A percentile compares a stretch with the other conserved stretches of the same genome.
Conservation (phyloP, 148 eudicot genomes). For the Cornus kousa region DNA sequence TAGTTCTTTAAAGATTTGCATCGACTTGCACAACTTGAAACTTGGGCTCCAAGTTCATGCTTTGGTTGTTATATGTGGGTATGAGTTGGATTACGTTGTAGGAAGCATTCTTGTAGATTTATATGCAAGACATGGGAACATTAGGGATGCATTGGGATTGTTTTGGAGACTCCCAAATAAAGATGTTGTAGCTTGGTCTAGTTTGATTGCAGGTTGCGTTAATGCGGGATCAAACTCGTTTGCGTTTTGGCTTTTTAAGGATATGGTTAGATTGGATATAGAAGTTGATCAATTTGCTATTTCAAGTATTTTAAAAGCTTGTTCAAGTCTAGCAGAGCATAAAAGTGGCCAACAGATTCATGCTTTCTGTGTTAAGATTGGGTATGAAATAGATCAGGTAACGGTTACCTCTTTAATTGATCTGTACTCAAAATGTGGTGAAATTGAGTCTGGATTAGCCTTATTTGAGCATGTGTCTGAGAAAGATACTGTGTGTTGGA, state of each 20-base stretch:
- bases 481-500: neutral
- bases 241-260: neutral
- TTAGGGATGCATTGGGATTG: neutral
- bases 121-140: neutral
- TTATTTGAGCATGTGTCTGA: neutral
- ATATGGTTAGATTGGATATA: neutral
- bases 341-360: neutral
- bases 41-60: neutral
- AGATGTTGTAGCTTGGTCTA: neutral
- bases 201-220: neutral
- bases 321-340: neutral
- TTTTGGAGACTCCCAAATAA: neutral
- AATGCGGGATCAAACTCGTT: neutral
- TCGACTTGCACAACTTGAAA: neutral
- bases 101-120: conserved; percentile 1
- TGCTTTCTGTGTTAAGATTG: neutral
- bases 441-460: conserved; percentile 4
- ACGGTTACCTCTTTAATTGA: neutral
- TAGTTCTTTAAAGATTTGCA: neutral
- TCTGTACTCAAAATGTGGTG: conserved; percentile 1
- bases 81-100: neutral
- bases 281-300: neutral
- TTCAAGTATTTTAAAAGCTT: neutral
- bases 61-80: neutral
- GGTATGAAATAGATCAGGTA: neutral